Evolutionary conservation across 345 rosid genomes (phyloP), one percentile per base, ranked within the genome.

Genomic region (Eutrema japonicum): DNA sequence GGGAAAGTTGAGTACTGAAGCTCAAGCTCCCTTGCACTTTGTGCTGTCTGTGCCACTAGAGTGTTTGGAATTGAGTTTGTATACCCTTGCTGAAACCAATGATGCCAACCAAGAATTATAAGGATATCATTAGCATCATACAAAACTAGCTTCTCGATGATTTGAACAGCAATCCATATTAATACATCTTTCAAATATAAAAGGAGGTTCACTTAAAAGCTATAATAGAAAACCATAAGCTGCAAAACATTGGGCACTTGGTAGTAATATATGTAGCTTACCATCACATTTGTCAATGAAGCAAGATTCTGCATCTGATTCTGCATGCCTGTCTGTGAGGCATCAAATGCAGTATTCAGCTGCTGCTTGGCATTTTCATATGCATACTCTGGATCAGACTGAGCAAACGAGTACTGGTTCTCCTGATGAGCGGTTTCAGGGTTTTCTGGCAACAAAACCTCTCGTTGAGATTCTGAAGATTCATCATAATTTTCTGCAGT

Each of bases 1-100:
- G 91, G 85, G 74, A 93, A 93, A 11, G 94, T 85, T 27, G 94
- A 86, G 76, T 93, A 93, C 68, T 86, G 85, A 46, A 86, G 82
- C 73, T 93, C 98, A 62, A 83, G 83, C 74, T 90, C 96, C 83
- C 96, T 84, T n/a, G 78, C 91, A 43, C 77, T 74, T 72, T 87
- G 98, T 63, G 81, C 86, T 71, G 83, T 78, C 59, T 96, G 86
- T 47, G 86, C 74, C 84, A 93, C 64, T 75, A 88, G 77, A 27
- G 87, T 73, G 80, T 82, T 85, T 29, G 96, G 93, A 79, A 88
- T 65, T 9, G 93, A 82, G 77, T 85, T 83, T 49, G 90, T 63
- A 76, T 90, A 89, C 5, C 82, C 88, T 78, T 87, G 90, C 92
- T 78, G 87, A 54, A 74, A 72, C 12, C 42, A 60, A 58, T 22